These are phyloP conservation scores for Trichaptum fuscoviolaceum DNA, from an alignment of 768 basidiomycete genomes.

Conservation along the genomic window DNA sequence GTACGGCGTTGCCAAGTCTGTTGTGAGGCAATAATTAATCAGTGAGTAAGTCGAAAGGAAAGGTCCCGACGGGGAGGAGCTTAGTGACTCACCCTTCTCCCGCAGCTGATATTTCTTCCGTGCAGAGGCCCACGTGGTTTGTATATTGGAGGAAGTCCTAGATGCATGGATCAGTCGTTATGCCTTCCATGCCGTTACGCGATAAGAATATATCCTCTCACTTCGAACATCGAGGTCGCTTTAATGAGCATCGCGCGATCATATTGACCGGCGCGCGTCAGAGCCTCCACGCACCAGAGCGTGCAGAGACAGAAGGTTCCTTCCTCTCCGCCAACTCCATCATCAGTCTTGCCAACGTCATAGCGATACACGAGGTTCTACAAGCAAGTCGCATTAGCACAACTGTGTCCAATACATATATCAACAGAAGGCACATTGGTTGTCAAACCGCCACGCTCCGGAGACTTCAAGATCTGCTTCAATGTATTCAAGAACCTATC, in stretches of 20 bases:
- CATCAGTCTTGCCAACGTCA: constrained; percentile 78
- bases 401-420: not conserved
- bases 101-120: constrained; percentile 79
- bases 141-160: constrained; percentile 78
- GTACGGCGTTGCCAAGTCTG: constrained; percentile 82
- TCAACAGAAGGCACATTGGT: constrained; percentile 56
- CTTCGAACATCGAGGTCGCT: constrained; percentile 88
- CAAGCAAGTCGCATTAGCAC: constrained; percentile 3
- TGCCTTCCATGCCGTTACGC: too few species aligned
- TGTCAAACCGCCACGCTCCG: constrained; percentile 86
- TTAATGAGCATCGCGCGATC: constrained; percentile 60
- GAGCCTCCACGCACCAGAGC: constrained; percentile 77
- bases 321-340: constrained; percentile 95
- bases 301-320: constrained; percentile 92
- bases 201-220: too few species aligned
- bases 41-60: not conserved
- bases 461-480: constrained; percentile 76
- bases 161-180: too few species aligned
- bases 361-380: constrained; percentile 88
- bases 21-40: constrained; percentile 3
- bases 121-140: constrained; percentile 85
- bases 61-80: not conserved
- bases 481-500: constrained; percentile 86
- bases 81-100: constrained; percentile 80
- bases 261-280: constrained; percentile 82